phyloP scores from a whole-genome alignment of 495 filamentous ascomycete species.

The Tuber brumale region DNA sequence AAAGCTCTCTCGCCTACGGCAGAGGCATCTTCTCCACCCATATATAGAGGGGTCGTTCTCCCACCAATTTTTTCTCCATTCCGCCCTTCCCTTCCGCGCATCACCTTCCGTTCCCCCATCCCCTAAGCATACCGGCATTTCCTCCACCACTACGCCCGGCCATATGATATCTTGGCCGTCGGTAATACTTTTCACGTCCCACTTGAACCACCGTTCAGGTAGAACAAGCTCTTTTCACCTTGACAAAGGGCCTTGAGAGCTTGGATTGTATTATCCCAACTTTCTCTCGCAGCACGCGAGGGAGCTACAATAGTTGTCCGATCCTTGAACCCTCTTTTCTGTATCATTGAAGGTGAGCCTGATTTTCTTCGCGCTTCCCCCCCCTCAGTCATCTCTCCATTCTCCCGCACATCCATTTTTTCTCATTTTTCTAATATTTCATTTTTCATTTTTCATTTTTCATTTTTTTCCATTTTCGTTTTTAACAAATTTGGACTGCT shows the following conservation, averaged over 20 bases:
- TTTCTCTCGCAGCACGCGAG: not conserved
- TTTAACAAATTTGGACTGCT: conserved; percentile 4
- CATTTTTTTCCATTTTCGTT: not conserved
- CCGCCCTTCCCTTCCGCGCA: not conserved
- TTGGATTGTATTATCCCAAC: not conserved
- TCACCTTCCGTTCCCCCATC: not conserved
- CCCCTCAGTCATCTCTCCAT: not conserved
- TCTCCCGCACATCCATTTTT: not conserved
- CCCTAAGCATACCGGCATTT: not conserved
- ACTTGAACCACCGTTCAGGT: conserved; percentile 2
- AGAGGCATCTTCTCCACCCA: not conserved
- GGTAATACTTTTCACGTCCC: conserved; percentile 2
- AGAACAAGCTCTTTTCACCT: not conserved
- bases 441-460: not conserved
- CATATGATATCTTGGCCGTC: conserved; percentile 6
- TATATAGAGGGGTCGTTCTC: conserved; percentile 1
- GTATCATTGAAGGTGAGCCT: conserved; percentile 3
- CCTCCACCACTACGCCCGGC: not conserved
- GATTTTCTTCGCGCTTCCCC: not conserved
- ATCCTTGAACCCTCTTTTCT: not conserved
- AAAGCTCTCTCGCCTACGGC: not conserved
- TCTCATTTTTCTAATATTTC: not conserved
- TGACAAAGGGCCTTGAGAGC: not conserved
- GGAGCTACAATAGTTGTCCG: not conserved
- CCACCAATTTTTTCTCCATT: not conserved